Conservation (phyloP, 805 yeast species). For the Hemisphaericaspora nanyangensis region DNA sequence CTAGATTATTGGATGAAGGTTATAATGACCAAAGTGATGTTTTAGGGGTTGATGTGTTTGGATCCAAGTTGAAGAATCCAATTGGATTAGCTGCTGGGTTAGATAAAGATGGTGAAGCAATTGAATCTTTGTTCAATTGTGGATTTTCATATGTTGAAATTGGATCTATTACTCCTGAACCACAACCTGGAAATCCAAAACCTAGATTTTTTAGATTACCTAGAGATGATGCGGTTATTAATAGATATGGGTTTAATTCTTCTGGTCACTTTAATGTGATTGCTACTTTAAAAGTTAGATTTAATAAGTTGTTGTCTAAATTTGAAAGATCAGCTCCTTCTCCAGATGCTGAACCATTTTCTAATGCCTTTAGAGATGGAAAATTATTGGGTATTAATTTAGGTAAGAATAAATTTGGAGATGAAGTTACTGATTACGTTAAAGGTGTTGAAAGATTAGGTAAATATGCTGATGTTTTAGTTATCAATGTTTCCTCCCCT, state of each 20-base stretch:
- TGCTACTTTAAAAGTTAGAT: constrained; percentile 62
- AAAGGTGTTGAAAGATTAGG: constrained; percentile 82
- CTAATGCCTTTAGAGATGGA: constrained; percentile 55
- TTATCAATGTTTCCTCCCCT: constrained; percentile 90
- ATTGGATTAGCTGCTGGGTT: constrained; percentile 94
- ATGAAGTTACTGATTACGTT: constrained; percentile 82
- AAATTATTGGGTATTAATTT: constrained; percentile 77
- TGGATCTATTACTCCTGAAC: constrained; percentile 88
- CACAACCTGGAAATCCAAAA: constrained; percentile 93
- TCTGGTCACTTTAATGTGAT: constrained; percentile 77
- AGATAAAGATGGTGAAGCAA: constrained; percentile 89
- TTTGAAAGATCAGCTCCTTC: constrained; percentile 9
- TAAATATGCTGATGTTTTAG: constrained; percentile 80
- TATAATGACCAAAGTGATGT: constrained; percentile 35
- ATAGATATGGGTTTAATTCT: constrained; percentile 93
- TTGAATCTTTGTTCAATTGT: constrained; percentile 69
- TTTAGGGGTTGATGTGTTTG: constrained; percentile 62
- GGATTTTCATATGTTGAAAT: constrained; percentile 92
- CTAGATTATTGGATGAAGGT: constrained; percentile 53
- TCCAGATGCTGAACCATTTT: constrained; percentile 17
- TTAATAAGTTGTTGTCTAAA: constrained; percentile 36
- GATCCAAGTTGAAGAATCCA: constrained; percentile 66
- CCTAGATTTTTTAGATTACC: constrained; percentile 89
- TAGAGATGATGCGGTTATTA: constrained; percentile 85
- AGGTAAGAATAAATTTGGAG: constrained; percentile 91